A percentile compares a stretch with the other conserved stretches of the same genome.
Conservation (phyloP, 495 filamentous ascomycete genomes). For the Diplogelasinospora grovesii region DNA sequence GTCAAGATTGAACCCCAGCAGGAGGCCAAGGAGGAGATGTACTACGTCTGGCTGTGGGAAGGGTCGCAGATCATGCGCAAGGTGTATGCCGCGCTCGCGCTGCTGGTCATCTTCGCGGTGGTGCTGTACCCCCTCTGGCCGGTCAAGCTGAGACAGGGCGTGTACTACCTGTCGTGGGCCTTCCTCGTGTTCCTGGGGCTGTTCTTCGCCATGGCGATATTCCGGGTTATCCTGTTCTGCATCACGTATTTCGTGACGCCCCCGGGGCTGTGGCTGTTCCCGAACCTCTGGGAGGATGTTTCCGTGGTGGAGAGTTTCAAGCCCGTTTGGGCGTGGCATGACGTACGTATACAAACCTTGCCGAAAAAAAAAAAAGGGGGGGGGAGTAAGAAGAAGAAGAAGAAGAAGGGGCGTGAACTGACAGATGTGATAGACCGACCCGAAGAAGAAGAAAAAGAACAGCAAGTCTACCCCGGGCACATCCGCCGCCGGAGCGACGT, state of each 20-base stretch:
- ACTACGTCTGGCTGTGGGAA: constrained; percentile 97
- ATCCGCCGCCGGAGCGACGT: constrained; percentile 34
- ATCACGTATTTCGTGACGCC: constrained; percentile 78
- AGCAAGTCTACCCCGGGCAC: constrained; percentile 37
- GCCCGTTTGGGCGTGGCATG: constrained; percentile 97
- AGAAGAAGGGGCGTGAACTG: no score
- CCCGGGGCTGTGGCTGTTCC: constrained; percentile 94
- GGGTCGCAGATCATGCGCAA: constrained; percentile 90
- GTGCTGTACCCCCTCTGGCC: constrained; percentile 98
- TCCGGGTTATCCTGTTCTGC: constrained; percentile 91
- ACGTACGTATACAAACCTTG: constrained; percentile 64
- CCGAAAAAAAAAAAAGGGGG: no score
- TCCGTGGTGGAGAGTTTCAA: constrained; percentile 97
- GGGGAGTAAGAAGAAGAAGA: no score
- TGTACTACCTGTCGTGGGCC: constrained; percentile 96
- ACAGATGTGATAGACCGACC: constrained; percentile 14
- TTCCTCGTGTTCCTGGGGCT: constrained; percentile 86
- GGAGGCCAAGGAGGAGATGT: constrained; percentile 79
- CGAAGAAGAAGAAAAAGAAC: constrained; percentile 62
- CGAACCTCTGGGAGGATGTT: constrained; percentile 97
- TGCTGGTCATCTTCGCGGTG: constrained; percentile 73
- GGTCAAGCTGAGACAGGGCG: constrained; percentile 78
- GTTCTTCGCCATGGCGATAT: constrained; percentile 97
- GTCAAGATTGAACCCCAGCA: constrained; percentile 96
- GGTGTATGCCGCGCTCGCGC: constrained; percentile 75